phyloP scores from a whole-genome alignment of 2,329 filamentous ascomycete genomes.

The Annulohypoxylon truncatum region DNA sequence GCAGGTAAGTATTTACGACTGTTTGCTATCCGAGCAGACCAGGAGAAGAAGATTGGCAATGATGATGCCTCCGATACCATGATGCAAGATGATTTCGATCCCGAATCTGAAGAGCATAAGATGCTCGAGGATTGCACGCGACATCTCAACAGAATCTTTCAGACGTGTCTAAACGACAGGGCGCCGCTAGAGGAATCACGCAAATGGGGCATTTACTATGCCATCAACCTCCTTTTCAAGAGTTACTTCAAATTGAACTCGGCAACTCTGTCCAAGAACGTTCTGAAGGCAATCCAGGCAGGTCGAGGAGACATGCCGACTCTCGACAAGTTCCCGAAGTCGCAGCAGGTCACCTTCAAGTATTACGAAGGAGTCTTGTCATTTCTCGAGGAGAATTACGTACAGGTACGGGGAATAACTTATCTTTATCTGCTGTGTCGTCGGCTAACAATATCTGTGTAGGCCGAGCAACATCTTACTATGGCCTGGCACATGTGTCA shows the following conservation, averaged over 20 bases:
- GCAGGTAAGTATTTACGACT: constrained; percentile 86
- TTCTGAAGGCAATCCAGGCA: constrained; percentile 84
- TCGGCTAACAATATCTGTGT: constrained; percentile 10
- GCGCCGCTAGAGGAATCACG: constrained; percentile 87
- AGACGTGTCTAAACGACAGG: constrained; percentile 87
- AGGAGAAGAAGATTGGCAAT: constrained; percentile 63
- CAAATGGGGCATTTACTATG: constrained; percentile 98
- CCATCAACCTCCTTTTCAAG: constrained; percentile 95
- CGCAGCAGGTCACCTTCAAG: constrained; percentile 94
- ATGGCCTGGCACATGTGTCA: constrained; percentile 87
- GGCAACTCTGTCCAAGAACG: constrained; percentile 88
- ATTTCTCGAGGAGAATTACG: constrained; percentile 95
- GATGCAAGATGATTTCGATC: constrained; percentile 85
- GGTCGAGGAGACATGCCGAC: constrained; percentile 83
- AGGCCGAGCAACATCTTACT: constrained; percentile 84
- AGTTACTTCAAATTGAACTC: constrained; percentile 97
- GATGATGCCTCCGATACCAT: constrained; percentile 54
- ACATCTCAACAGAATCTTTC: constrained; percentile 91
- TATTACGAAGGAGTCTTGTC: constrained; percentile 95
- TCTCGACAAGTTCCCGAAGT: constrained; percentile 82
- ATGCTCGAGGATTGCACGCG: constrained; percentile 92
- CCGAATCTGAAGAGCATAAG: constrained; percentile 80
- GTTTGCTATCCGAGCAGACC: constrained; percentile 92
- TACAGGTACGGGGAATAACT: constrained; percentile 64
- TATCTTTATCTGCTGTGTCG: neutral